Percentiles rank a stretch among this genome's conserved stretches.
Evolutionary conservation across 352 stramenopile species (phyloP).

Genomic region (Discostella stelligera): DNA sequence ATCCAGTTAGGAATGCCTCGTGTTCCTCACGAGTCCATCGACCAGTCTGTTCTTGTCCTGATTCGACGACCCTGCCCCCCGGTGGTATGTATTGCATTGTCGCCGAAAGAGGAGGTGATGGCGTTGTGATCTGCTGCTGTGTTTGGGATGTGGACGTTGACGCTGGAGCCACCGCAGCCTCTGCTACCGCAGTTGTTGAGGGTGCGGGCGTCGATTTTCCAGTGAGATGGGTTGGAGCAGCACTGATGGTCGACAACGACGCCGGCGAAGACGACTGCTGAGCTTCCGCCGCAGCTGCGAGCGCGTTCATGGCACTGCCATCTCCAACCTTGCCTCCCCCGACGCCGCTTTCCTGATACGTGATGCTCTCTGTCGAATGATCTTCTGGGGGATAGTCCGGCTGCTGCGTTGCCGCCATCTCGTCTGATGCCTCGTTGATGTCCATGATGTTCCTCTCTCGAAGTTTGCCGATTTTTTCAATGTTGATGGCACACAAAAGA

Average conservation of each 20-base stretch:
- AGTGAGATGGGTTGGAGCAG: neutral
- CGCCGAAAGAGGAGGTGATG: neutral
- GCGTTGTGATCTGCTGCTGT: neutral
- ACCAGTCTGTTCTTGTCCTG: slow-evolving; percentile 74
- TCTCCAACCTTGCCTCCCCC: neutral
- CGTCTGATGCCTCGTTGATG: neutral
- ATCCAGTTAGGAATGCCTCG: slow-evolving; percentile 84
- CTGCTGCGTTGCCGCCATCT: neutral
- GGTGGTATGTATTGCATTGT: slow-evolving; percentile 7
- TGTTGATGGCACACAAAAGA: no score
- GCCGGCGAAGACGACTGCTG: neutral
- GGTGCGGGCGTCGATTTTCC: neutral
- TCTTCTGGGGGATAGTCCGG: neutral
- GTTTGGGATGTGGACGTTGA: neutral
- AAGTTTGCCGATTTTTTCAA: no score
- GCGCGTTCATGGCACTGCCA: neutral
- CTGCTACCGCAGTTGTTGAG: neutral
- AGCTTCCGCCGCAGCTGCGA: neutral
- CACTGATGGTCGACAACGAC: neutral
- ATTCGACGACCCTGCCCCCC: slow-evolving; percentile 59
- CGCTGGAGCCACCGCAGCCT: neutral
- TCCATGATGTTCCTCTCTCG: neutral
- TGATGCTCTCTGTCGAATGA: neutral
- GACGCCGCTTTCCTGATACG: no score
- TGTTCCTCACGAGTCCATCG: slow-evolving; percentile 81